Conservation (phyloP, 306 rosid species). For the Fragaria nilgerrensis region DNA sequence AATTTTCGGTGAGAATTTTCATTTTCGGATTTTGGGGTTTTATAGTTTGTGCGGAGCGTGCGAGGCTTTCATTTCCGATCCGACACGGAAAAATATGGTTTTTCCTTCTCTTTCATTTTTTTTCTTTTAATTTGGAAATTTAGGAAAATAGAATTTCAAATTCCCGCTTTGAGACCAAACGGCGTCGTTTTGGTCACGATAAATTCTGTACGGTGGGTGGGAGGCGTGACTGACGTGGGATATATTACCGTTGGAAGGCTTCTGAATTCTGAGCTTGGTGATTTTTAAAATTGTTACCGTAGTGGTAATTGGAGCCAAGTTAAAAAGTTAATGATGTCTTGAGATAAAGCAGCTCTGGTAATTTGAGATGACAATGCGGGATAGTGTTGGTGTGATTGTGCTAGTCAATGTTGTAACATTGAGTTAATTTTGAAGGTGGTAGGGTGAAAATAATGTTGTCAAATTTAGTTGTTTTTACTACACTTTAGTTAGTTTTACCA, state of each 20-base stretch:
- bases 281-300: not conserved
- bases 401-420: too few relatives aligned
- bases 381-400: too few relatives aligned
- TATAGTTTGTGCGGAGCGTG: not conserved
- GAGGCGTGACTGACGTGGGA: not conserved
- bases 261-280: not conserved
- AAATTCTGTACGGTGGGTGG: not conserved
- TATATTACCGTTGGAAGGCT: too few relatives aligned
- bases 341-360: not conserved
- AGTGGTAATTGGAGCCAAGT: not conserved
- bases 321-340: not conserved
- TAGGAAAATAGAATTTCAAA: not conserved
- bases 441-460: not conserved
- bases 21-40: not conserved
- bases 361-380: not conserved
- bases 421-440: not conserved
- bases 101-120: not conserved
- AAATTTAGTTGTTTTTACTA: not conserved
- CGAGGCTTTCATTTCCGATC: not conserved
- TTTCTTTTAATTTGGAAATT: not conserved
- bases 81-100: not conserved
- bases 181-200: not conserved
- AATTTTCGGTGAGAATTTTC: not conserved
- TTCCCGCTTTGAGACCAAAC: not conserved
- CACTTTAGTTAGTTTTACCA: not conserved